Evolutionary conservation across 2,329 filamentous ascomycete genomes (phyloP).

Genomic region (Fusarium sp.): DNA sequence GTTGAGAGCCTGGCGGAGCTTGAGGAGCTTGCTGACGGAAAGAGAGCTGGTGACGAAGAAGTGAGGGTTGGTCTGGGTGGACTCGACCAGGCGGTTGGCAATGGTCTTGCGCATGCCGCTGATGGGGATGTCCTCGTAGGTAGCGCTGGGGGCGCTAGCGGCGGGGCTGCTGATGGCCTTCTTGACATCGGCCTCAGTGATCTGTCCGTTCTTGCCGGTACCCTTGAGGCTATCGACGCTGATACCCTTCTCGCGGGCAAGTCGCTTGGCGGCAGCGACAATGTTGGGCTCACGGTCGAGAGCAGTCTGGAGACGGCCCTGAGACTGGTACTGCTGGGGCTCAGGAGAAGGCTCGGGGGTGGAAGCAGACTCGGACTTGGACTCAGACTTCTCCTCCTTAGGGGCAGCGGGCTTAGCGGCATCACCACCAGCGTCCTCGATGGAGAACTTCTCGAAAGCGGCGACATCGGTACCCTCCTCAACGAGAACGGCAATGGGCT

Average conservation of each 20-base stretch:
- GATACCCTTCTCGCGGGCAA: constrained; percentile 87
- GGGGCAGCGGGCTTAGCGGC: constrained; percentile 68
- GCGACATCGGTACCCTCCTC: constrained; percentile 89
- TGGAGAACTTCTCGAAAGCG: constrained; percentile 87
- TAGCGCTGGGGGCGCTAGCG: constrained; percentile 66
- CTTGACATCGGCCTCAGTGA: constrained; percentile 93
- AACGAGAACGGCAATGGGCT: constrained; percentile 97
- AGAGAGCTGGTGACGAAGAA: constrained; percentile 95
- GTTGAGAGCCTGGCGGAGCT: constrained; percentile 95
- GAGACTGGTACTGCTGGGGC: constrained; percentile 77
- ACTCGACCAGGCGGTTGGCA: constrained; percentile 87
- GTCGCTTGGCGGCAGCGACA: constrained; percentile 77
- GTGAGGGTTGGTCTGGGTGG: constrained; percentile 93
- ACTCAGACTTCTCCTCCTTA: constrained; percentile 74
- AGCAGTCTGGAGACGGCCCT: constrained; percentile 82
- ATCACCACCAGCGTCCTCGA: constrained; percentile 91
- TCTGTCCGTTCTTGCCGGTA: constrained; percentile 83
- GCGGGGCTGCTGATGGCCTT: constrained; percentile 75
- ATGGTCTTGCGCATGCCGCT: constrained; percentile 98
- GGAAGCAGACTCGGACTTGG: constrained; percentile 65
- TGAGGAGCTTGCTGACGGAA: constrained; percentile 94
- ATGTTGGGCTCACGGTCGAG: constrained; percentile 85
- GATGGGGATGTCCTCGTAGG: constrained; percentile 86
- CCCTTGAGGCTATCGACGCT: constrained; percentile 84
- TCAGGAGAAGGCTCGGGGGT: constrained; percentile 57